phyloP scores from a whole-genome alignment of 257 asterid species.

The Forsythia viridissima region DNA sequence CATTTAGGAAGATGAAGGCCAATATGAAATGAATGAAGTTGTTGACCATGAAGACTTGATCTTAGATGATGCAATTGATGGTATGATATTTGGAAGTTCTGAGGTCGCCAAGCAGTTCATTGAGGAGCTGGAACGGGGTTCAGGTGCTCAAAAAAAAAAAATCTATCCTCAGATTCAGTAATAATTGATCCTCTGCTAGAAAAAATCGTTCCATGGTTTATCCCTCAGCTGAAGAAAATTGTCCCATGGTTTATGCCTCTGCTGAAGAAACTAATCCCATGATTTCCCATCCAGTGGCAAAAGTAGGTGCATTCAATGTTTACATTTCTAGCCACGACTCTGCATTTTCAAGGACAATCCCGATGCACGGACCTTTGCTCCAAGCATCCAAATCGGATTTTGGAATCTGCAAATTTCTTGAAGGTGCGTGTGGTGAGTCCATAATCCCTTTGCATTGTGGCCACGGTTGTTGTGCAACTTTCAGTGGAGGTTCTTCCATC shows the following conservation, averaged over 20 bases:
- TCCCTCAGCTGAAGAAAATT: background rate
- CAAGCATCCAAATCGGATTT: slow-evolving; percentile 39
- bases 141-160: too few species aligned
- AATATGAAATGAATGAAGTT: too few species aligned
- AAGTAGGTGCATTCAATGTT: slow-evolving; percentile 61
- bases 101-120: too few species aligned
- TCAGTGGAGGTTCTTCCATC: slow-evolving; percentile 25
- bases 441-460: slow-evolving; percentile 70
- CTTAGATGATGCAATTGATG: too few species aligned
- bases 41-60: too few species aligned
- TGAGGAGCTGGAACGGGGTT: too few species aligned
- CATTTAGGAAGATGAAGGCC: too few species aligned
- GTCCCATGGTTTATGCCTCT: slow-evolving; percentile 2
- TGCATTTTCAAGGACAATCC: slow-evolving; percentile 32
- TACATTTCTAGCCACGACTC: slow-evolving; percentile 34
- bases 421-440: slow-evolving; percentile 22
- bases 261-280: slow-evolving; percentile 31
- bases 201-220: background rate
- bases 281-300: slow-evolving; percentile 55
- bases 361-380: slow-evolving; percentile 41
- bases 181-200: background rate
- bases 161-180: slow-evolving; percentile 8
- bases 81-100: too few species aligned
- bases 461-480: slow-evolving; percentile 61
- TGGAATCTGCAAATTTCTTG: slow-evolving; percentile 42